Evolutionary conservation across 768 basidiomycete species (phyloP).

Genomic region (Suillus brevipes): DNA sequence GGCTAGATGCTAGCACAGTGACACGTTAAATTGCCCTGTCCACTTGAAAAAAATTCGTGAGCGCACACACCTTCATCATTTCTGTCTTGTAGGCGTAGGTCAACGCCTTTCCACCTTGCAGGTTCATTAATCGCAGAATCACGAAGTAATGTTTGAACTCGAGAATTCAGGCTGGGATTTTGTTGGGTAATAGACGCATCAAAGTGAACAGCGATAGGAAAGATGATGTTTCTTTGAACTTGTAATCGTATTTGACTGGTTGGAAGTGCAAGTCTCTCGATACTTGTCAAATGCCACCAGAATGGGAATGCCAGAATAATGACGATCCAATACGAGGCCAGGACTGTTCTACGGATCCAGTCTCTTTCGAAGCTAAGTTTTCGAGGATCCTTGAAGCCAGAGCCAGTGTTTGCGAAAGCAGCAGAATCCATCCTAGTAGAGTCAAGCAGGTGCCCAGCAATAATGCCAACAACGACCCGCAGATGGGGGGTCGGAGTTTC

Average conservation of each 20-base stretch:
- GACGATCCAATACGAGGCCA: conserved; percentile 76
- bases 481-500: conserved; percentile 31
- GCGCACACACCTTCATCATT: conserved; percentile 37
- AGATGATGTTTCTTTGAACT: conserved; percentile 42
- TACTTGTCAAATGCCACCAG: conserved; percentile 94
- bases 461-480: conserved; percentile 3
- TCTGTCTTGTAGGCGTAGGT: conserved; percentile 33
- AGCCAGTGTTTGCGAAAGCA: conserved; percentile 17
- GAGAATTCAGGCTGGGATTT: conserved; percentile 18
- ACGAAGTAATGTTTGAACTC: conserved; percentile 30
- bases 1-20: conserved; percentile 18
- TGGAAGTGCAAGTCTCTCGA: conserved; percentile 78
- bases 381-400: conserved; percentile 44
- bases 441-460: neutral
- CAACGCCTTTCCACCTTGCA: conserved; percentile 46
- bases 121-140: conserved; percentile 16
- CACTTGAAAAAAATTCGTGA: neutral
- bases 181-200: conserved; percentile 27
- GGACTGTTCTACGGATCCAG: conserved; percentile 54
- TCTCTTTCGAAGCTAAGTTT: conserved; percentile 53
- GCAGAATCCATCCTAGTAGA: conserved; percentile 21
- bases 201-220: conserved; percentile 46
- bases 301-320: conserved; percentile 79
- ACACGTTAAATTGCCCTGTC: conserved; percentile 10
- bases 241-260: conserved; percentile 55